Evolutionary conservation across 805 yeast species (phyloP).

Genomic region (Lipomyces spencermartinsiae): DNA sequence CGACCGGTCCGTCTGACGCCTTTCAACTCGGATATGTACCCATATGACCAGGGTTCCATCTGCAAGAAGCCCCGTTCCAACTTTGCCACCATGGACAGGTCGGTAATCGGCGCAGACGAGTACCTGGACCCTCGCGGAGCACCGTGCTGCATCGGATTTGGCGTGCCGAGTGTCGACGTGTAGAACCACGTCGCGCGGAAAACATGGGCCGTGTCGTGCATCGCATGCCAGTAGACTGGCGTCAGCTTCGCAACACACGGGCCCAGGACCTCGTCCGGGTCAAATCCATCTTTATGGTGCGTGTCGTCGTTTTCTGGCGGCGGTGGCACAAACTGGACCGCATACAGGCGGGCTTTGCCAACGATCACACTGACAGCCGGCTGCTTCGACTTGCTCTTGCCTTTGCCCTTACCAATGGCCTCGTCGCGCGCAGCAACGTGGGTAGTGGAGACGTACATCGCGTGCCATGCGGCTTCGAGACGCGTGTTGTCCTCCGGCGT

Average conservation of each 20-base stretch:
- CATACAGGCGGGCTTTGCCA: constrained; percentile 36
- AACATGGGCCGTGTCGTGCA: constrained; percentile 45
- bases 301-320: constrained; percentile 13
- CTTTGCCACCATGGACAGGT: constrained; percentile 34
- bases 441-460: constrained; percentile 21
- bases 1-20: constrained; percentile 36
- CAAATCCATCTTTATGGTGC: not conserved
- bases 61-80: constrained; percentile 37
- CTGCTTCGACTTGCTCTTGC: constrained; percentile 11
- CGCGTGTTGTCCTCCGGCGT: constrained; percentile 47
- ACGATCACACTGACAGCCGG: constrained; percentile 36
- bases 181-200: constrained; percentile 49
- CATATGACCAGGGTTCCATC: constrained; percentile 39
- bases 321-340: constrained; percentile 34
- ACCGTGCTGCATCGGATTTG: constrained; percentile 5
- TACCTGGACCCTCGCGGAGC: constrained; percentile 28
- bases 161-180: constrained; percentile 23
- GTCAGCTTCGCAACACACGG: constrained; percentile 35
- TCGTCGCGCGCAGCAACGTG: constrained; percentile 17
- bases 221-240: constrained; percentile 51
- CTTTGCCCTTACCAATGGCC: constrained; percentile 12
- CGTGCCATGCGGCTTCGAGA: constrained; percentile 39
- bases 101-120: constrained; percentile 44
- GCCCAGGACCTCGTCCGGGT: constrained; percentile 18
- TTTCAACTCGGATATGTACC: constrained; percentile 37